These are phyloP conservation scores for Iris pallida DNA, from an alignment of 116 monocot genomes.

Conservation along the genomic window DNA sequence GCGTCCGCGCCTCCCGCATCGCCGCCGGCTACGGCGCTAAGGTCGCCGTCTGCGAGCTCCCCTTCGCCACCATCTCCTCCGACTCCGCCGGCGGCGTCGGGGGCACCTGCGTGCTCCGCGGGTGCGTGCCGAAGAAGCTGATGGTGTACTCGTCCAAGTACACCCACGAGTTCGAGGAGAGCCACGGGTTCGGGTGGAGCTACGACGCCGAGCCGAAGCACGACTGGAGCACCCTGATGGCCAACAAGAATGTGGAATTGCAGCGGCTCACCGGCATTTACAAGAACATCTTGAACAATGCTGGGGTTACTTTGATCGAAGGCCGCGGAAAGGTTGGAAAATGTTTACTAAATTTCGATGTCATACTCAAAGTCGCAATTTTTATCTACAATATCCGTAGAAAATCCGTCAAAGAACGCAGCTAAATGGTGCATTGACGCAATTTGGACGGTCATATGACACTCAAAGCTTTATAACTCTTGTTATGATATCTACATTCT, in stretches of 20 bases:
- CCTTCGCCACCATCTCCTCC: conserved; percentile 81
- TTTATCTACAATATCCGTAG: too few relatives aligned
- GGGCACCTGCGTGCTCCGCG: conserved; percentile 98
- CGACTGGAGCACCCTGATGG: conserved; percentile 91
- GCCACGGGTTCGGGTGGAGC: conserved; percentile 93
- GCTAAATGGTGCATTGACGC: too few relatives aligned
- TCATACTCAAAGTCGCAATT: neutral
- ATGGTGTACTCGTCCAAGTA: conserved; percentile 94
- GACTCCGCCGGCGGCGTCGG: conserved; percentile 79
- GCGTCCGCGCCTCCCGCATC: conserved; percentile 84
- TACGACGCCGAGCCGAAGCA: conserved; percentile 92
- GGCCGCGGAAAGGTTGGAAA: conserved; percentile 92
- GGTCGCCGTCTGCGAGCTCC: conserved; percentile 90
- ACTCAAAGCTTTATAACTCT: too few relatives aligned
- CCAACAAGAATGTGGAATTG: conserved; percentile 97
- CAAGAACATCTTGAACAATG: conserved; percentile 81
- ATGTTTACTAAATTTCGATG: neutral
- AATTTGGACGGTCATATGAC: too few relatives aligned
- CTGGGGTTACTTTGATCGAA: conserved; percentile 88
- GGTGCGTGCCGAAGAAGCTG: conserved; percentile 97
- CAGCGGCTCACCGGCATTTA: conserved; percentile 93
- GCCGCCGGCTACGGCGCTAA: conserved; percentile 80
- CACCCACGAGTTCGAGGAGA: conserved; percentile 94
- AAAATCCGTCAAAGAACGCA: too few relatives aligned
- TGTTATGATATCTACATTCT: too few relatives aligned